These are phyloP conservation scores for Chlorella vulgaris DNA, from an alignment of 139 green algal genomes.

Conservation along the genomic window DNA sequence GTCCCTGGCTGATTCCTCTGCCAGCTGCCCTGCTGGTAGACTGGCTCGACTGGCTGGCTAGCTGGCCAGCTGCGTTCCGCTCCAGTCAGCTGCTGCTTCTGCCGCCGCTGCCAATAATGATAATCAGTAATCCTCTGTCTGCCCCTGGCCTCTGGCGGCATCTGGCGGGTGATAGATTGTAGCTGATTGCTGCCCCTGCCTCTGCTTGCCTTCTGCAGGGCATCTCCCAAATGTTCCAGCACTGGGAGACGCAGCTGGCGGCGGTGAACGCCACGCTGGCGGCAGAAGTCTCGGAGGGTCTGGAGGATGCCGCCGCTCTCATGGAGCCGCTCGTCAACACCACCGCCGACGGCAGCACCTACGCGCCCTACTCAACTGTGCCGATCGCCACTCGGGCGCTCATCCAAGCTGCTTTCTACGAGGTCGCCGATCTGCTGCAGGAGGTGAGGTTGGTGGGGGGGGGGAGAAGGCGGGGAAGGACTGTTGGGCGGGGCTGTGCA, in stretches of 20 bases:
- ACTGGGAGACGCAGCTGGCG: background rate
- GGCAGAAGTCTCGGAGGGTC: background rate
- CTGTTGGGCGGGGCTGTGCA: too few relatives aligned
- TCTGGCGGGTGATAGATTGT: background rate
- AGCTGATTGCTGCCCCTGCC: background rate
- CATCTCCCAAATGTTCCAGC: background rate
- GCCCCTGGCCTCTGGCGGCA: too few relatives aligned
- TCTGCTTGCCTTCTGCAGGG: slow-evolving; percentile 15
- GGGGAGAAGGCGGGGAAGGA: too few relatives aligned
- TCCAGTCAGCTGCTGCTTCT: too few relatives aligned
- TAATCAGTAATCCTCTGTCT: too few relatives aligned
- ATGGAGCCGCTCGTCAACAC: background rate
- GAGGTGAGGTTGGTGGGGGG: too few relatives aligned
- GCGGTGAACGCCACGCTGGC: background rate
- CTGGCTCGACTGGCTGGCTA: too few relatives aligned
- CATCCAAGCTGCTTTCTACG: slow-evolving; percentile 36
- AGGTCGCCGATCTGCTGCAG: slow-evolving; percentile 22
- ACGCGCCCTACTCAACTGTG: slow-evolving; percentile 13
- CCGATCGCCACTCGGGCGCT: background rate
- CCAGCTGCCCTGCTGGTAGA: too few relatives aligned
- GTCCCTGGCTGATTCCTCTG: too few relatives aligned
- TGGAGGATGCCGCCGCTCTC: background rate
- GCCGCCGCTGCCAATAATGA: too few relatives aligned
- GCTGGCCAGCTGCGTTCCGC: too few relatives aligned
- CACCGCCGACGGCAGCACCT: slow-evolving; percentile 2